A percentile compares a stretch with the other conserved stretches of the same genome.
Evolutionary conservation across 75 land plant species (phyloP).

Genomic region (Picea sitchensis): DNA sequence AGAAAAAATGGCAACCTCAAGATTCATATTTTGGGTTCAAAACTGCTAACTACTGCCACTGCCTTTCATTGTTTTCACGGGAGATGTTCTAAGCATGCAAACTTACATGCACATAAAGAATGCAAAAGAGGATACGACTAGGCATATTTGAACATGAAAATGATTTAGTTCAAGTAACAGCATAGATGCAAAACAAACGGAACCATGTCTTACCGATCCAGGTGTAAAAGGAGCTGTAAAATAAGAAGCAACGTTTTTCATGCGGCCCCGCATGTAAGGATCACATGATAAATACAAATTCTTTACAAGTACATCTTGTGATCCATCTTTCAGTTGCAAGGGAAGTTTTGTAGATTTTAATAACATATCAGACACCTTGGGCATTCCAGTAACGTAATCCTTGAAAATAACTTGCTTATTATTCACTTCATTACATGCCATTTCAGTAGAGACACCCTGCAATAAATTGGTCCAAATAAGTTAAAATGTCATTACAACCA

Average conservation of each 20-base stretch:
- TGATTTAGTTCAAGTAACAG: neutral
- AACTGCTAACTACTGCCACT: no score
- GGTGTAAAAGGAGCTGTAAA: slow-evolving; percentile 22
- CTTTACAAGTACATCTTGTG: slow-evolving; percentile 45
- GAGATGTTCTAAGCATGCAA: neutral
- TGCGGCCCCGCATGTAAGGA: slow-evolving; percentile 48
- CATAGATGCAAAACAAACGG: neutral
- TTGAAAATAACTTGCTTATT: slow-evolving; percentile 42
- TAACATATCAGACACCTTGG: slow-evolving; percentile 38
- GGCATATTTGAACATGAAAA: neutral
- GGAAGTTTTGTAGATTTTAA: slow-evolving; percentile 7
- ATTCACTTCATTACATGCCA: slow-evolving; percentile 21
- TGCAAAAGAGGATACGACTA: neutral
- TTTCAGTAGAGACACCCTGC: neutral
- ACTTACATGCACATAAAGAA: neutral
- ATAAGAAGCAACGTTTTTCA: slow-evolving; percentile 18
- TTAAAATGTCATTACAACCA: no score
- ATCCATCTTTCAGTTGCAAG: slow-evolving; percentile 25
- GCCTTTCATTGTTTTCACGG: neutral
- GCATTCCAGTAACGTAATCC: slow-evolving; percentile 21
- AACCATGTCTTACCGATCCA: slow-evolving; percentile 20
- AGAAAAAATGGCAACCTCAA: no score
- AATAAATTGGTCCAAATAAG: neutral
- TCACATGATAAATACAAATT: slow-evolving; percentile 60
- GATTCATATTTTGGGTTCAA: no score